Conservation (phyloP, 768 basidiomycete genomes). For the Cystofilobasidium ferigula region DNA sequence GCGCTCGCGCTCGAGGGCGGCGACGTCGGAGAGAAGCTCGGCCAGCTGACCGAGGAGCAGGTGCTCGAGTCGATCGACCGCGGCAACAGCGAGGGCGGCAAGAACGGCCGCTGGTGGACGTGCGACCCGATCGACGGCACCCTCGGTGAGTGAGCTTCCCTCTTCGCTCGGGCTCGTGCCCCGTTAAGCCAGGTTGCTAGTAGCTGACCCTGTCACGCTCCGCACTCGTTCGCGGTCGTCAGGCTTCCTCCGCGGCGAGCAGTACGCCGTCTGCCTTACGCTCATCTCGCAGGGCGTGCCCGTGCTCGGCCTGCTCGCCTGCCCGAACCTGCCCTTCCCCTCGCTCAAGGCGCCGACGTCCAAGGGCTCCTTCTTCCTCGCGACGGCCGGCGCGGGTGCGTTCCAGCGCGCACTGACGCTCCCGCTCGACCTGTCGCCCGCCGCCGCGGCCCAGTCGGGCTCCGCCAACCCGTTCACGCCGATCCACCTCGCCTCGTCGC, state of each 20-base stretch:
- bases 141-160: conserved; percentile 19
- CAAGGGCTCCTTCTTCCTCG: conserved; percentile 25
- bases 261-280: conserved; percentile 84
- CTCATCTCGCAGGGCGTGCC: conserved; percentile 68
- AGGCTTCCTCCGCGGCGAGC: conserved; percentile 81
- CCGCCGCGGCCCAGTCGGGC: conserved; percentile 35
- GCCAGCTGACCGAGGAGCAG: conserved; percentile 44
- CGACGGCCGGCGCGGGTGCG: conserved; percentile 12
- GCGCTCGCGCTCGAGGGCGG: conserved; percentile 50
- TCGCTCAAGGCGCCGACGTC: conserved; percentile 29
- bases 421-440: neutral
- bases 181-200: neutral
- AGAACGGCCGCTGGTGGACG: conserved; percentile 45
- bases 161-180: neutral
- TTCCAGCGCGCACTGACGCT: conserved; percentile 15
- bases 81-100: conserved; percentile 63
- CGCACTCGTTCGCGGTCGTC: conserved; percentile 39
- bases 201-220: neutral
- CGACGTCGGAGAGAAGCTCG: conserved; percentile 39
- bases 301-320: conserved; percentile 75
- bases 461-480: conserved; percentile 30
- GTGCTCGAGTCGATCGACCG: conserved; percentile 78
- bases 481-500: conserved; percentile 49
- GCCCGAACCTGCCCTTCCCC: conserved; percentile 64
- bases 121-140: conserved; percentile 88